Base-by-base conservation (phyloP, 495 filamentous ascomycete species). In the Podospora comata region DNA sequence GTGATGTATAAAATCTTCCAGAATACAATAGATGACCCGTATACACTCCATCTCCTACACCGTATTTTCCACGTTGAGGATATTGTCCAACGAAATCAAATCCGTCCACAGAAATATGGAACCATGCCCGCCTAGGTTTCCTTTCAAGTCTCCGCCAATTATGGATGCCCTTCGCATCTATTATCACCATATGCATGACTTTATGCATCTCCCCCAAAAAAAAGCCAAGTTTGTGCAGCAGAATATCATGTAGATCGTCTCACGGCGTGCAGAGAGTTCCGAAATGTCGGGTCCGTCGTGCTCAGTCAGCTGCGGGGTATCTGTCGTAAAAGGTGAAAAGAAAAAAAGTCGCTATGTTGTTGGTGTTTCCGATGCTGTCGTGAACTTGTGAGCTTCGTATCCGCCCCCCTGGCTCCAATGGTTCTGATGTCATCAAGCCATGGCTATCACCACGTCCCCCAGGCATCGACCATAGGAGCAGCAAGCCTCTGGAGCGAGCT, bases 391-490 rank as follows among this genome's bases (percentile, higher is more conserved):
- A 23, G 18, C 23, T 23, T 58, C 13, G 55, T 68, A 54, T 57
- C 30, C 13, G 39, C 39, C 39, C 9, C 9, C 13, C 15, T 5
- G 39, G 7, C 15, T 16, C 15, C 34, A 11, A 48, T 11, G 39
- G 13, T 11, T 28, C 32, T 7, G 11, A 9, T 32, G 59, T 28
- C 27, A 11, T 74, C 62, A 79, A 15, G 30, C 65, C 75, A 79
- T 77, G 48, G 76, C 72, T 44, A 85, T 67, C 23, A 84, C 82
- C 20, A 85, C 82, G 58, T 81, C 78, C 19, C 79, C 77, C 62
- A 78, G 77, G 66, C 82, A 84, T 3, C 78, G 70, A 13, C 83
- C 82, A 64, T 85, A 85, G 63, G 76, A 79, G 70, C 83, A 85
- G 70, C 83, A 84, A 7, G 77, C 80, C 32, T 81, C 80, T 34